These are phyloP conservation scores for Ceratocystis smalleyi DNA, from an alignment of 2,329 filamentous ascomycete species.

Conservation along the genomic window DNA sequence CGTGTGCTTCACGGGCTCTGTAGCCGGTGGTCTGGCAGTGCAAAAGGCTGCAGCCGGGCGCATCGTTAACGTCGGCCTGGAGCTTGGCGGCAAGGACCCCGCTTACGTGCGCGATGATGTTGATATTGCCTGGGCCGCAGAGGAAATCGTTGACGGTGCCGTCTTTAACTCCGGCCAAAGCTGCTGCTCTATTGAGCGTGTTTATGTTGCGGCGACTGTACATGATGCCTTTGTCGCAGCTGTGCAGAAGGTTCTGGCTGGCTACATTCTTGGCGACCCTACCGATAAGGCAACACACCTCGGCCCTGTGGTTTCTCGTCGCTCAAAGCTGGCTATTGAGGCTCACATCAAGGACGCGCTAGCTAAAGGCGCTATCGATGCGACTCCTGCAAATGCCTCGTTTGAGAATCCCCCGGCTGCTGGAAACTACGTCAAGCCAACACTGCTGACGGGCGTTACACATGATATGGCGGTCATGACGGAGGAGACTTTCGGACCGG, in stretches of 20 bases:
- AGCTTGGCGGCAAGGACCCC: conserved; percentile 88
- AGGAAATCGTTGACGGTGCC: conserved; percentile 89
- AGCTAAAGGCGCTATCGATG: conserved; percentile 66
- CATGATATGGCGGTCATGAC: conserved; percentile 81
- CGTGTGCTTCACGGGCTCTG: conserved; percentile 88
- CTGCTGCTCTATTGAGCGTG: conserved; percentile 81
- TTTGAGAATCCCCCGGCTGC: conserved; percentile 42
- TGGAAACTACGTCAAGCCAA: conserved; percentile 81
- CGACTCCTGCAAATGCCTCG: conserved; percentile 65
- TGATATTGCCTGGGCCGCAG: conserved; percentile 77
- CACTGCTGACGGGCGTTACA: conserved; percentile 60
- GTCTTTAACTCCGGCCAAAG: conserved; percentile 98
- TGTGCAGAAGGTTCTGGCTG: conserved; percentile 61
- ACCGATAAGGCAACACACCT: conserved; percentile 63
- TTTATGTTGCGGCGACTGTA: conserved; percentile 77
- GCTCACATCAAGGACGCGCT: conserved; percentile 71
- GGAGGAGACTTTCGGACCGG: conserved; percentile 87
- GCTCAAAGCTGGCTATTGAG: conserved; percentile 59
- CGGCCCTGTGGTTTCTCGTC: conserved; percentile 74
- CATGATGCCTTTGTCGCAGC: conserved; percentile 70
- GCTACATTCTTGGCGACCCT: conserved; percentile 81
- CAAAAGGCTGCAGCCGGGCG: conserved; percentile 73
- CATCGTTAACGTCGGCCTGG: conserved; percentile 71
- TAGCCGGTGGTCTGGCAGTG: conserved; percentile 71
- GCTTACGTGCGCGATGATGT: conserved; percentile 79